These are phyloP conservation scores for Podospora pseudoanserina DNA, from an alignment of 495 filamentous ascomycete genomes.

Conservation along the genomic window DNA sequence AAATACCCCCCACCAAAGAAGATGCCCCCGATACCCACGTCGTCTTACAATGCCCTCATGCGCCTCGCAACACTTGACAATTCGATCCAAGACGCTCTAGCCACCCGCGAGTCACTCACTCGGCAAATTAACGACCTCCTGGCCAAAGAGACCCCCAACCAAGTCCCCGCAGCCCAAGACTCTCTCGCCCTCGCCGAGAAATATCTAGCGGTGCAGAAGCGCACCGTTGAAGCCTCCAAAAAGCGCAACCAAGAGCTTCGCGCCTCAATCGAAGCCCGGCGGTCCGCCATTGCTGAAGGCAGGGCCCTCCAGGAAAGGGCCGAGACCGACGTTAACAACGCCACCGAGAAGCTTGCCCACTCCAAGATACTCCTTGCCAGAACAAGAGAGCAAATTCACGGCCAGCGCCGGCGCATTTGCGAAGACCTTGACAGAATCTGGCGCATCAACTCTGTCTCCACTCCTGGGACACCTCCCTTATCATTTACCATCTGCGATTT, in stretches of 20 bases:
- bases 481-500: slow-evolving; percentile 74
- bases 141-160: slow-evolving; percentile 42
- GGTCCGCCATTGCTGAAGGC: slow-evolving; percentile 62
- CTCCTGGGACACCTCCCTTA: slow-evolving; percentile 50
- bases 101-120: slow-evolving; percentile 69
- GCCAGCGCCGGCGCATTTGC: slow-evolving; percentile 81
- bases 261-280: slow-evolving; percentile 61
- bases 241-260: slow-evolving; percentile 60
- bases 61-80: slow-evolving; percentile 83
- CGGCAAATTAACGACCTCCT: slow-evolving; percentile 74
- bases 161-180: slow-evolving; percentile 63
- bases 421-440: slow-evolving; percentile 76
- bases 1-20: slow-evolving; percentile 47
- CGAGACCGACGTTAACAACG: slow-evolving; percentile 50
- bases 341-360: slow-evolving; percentile 55
- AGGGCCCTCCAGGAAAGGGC: slow-evolving; percentile 55
- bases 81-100: slow-evolving; percentile 85
- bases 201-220: slow-evolving; percentile 61
- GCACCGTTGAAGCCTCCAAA: slow-evolving; percentile 56
- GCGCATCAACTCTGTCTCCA: slow-evolving; percentile 61
- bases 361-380: slow-evolving; percentile 51
- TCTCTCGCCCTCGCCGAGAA: slow-evolving; percentile 53
- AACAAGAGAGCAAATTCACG: slow-evolving; percentile 61
- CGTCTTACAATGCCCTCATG: slow-evolving; percentile 90
- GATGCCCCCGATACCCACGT: slow-evolving; percentile 50